phyloP scores from a whole-genome alignment of 805 yeast genomes.

The Ogataea minuta region DNA sequence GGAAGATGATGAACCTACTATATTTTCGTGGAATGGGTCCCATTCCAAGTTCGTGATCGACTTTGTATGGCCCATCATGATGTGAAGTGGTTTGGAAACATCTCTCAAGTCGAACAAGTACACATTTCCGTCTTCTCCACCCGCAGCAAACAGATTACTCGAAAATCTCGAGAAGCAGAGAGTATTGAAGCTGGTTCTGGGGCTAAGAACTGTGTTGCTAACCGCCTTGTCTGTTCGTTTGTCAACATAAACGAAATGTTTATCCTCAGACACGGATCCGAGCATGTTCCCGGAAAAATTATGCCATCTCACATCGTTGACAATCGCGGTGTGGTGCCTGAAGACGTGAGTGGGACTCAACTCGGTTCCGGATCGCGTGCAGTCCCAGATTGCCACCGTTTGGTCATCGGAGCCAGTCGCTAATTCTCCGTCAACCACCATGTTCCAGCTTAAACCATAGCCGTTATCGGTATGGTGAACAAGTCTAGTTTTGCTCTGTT shows the following conservation, averaged over 20 bases:
- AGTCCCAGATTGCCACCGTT: conserved; percentile 61
- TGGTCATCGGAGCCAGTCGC: conserved; percentile 67
- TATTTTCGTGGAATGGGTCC: conserved; percentile 74
- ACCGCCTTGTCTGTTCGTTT: conserved; percentile 35
- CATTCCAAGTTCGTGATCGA: conserved; percentile 72
- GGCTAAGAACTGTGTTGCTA: conserved; percentile 24
- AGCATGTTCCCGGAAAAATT: conserved; percentile 46
- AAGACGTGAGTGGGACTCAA: conserved; percentile 33
- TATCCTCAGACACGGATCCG: conserved; percentile 77
- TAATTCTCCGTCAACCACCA: conserved; percentile 44
- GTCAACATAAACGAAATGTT: conserved; percentile 53
- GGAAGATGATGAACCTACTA: conserved; percentile 71
- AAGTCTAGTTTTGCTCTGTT: conserved; percentile 31
- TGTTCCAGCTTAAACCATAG: conserved; percentile 71
- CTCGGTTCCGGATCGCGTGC: conserved; percentile 18
- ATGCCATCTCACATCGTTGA: conserved; percentile 79
- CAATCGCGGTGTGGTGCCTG: conserved; percentile 51
- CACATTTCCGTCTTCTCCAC: conserved; percentile 66
- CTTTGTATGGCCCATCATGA: conserved; percentile 79
- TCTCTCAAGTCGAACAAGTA: conserved; percentile 62
- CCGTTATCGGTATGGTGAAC: conserved; percentile 65
- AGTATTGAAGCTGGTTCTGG: conserved; percentile 51
- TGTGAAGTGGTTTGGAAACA: conserved; percentile 47
- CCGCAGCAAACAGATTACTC: conserved; percentile 59
- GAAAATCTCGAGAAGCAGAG: conserved; percentile 66